Evolutionary conservation across 108 stramenopile species (phyloP).

Genomic region (Pseudonitzschia pungens): DNA sequence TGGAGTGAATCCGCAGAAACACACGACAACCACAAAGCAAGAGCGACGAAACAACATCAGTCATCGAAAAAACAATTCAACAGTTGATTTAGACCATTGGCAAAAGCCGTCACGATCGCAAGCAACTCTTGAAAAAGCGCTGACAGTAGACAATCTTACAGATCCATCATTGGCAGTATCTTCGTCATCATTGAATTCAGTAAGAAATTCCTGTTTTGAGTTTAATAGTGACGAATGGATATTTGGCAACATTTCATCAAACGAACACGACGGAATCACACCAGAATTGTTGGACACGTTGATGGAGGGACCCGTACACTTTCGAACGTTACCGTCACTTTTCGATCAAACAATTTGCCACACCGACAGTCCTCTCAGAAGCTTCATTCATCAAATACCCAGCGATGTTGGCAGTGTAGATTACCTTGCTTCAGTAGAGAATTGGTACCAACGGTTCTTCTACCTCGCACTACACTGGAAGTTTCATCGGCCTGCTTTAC

Average conservation of each 20-base stretch:
- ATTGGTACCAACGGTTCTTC: slow-evolving; percentile 15
- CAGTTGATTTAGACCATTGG: no score
- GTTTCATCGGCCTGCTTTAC: slow-evolving; percentile 2
- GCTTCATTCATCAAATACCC: background rate
- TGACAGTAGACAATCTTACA: no score
- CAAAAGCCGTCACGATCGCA: no score
- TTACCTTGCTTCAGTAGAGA: background rate
- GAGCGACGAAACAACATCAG: no score
- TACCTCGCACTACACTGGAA: slow-evolving; percentile 11
- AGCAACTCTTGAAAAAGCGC: no score
- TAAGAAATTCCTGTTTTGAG: background rate
- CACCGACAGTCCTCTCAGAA: background rate
- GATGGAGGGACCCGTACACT: slow-evolving; percentile 7
- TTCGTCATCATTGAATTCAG: background rate
- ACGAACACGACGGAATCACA: slow-evolving; percentile 5
- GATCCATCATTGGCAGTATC: background rate
- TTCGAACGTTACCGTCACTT: background rate
- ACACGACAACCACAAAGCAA: no score
- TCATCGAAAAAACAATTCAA: no score
- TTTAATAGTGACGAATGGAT: slow-evolving; percentile 15
- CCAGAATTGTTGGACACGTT: slow-evolving; percentile 5
- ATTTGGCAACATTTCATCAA: background rate
- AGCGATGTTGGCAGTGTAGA: background rate
- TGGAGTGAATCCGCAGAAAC: no score
- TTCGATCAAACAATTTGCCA: slow-evolving; percentile 14